Conservation (phyloP, 202 grass and related monocot species). For the Schoenoplectus triqueter region DNA sequence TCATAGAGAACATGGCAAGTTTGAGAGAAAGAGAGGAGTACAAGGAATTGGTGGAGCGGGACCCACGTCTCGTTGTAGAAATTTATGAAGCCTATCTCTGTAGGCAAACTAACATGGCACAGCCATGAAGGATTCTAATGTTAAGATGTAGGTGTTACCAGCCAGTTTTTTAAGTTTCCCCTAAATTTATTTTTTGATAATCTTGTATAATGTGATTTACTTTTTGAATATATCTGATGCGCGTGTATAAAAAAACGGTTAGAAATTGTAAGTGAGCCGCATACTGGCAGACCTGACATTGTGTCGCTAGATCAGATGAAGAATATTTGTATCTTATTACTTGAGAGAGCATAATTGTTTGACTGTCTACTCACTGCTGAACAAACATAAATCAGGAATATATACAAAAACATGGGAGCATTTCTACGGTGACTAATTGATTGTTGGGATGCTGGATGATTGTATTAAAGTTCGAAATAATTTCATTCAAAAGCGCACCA, state of each 20-base stretch:
- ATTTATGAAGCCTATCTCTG: slow-evolving; percentile 91
- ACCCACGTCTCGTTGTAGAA: slow-evolving; percentile 88
- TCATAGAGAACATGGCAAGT: slow-evolving; percentile 76
- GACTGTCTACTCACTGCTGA: too few species aligned
- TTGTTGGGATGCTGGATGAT: too few species aligned
- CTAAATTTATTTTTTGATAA: slow-evolving; percentile 5
- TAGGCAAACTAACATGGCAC: slow-evolving; percentile 72
- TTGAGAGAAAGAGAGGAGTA: slow-evolving; percentile 78
- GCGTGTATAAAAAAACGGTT: slow-evolving; percentile 10
- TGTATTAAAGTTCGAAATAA: too few species aligned
- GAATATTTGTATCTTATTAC: not conserved
- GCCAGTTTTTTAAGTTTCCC: not conserved
- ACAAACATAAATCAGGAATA: too few species aligned
- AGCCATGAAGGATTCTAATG: slow-evolving; percentile 46
- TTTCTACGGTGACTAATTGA: too few species aligned
- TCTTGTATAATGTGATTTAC: not conserved
- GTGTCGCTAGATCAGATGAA: not conserved
- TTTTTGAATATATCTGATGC: not conserved
- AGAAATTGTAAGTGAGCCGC: not conserved
- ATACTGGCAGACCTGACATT: not conserved
- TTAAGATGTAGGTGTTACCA: not conserved
- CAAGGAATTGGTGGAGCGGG: slow-evolving; percentile 85
- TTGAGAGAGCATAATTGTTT: too few species aligned
- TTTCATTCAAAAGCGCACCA: too few species aligned
- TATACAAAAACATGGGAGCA: too few species aligned